Base-by-base conservation (phyloP, 495 filamentous ascomycete species). In the Xylaria intraflava region DNA sequence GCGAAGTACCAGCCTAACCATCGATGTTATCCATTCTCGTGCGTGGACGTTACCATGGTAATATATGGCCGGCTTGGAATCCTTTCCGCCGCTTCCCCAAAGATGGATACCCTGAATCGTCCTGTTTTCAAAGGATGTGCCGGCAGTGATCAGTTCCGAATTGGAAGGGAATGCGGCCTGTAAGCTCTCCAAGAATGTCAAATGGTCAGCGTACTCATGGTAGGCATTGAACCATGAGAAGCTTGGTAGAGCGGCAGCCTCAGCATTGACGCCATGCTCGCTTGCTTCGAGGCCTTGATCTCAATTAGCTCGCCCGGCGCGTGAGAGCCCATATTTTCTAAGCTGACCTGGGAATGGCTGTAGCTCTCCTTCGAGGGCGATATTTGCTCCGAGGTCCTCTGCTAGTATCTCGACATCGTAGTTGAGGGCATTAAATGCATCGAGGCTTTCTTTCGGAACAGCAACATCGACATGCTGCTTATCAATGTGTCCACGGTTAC, bases 11-110 rank as follows among this genome's bases (percentile, higher is more conserved):
- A 8, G 1, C 9, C 40, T 11, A 47, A 73, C 72, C 68, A 70
- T 73, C 20, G 78, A 75, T 9, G 78, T 74, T 50, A 85, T 79
- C 82, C 82, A 85, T 67, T 85, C 82, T 17, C 82, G 65, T 8
- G 82, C 82, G 55, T 85, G 82, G 44, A 84, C 82, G 35, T 77
- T 84, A 4, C 77, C 78, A 58, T 85, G 79, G 62, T 78, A 77
- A 52, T 81, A 69, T 43, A 84, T 68, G 20, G 78, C 82, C 4
- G 80, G 79, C 65, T 81, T 80, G 14, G 59, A 70, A 11, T 72
- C 79, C 56, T 79, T 78, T 12, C 78, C 78, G 2, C 68, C 71
- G 45, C 61, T 75, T 42, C 81, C 82, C 65, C 71, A 84, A 52
- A 84, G 69, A 57, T 84, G 82, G 53, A 85, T 82, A 19, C 80